Evolutionary conservation across 2,329 filamentous ascomycete genomes (phyloP).

Genomic region (Leptographium galeiforme): DNA sequence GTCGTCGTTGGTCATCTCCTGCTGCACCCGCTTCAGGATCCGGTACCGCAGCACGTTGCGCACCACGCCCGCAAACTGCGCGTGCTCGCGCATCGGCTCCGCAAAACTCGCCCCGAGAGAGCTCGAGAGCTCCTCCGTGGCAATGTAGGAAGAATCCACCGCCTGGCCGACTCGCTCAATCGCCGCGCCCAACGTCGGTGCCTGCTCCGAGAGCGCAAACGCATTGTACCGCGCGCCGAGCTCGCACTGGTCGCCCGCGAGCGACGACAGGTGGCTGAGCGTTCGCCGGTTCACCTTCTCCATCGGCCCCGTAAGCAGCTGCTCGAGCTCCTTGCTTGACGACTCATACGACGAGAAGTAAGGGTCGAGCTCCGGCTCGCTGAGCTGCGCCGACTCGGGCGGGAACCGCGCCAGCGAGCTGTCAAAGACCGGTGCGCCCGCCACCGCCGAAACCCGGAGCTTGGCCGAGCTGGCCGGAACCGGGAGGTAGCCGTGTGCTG

Average conservation of each 20-base stretch:
- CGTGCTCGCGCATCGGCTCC: constrained; percentile 94
- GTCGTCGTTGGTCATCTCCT: constrained; percentile 94
- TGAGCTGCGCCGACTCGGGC: constrained; percentile 59
- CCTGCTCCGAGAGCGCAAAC: constrained; percentile 88
- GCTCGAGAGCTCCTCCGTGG: constrained; percentile 78
- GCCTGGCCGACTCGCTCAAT: constrained; percentile 93
- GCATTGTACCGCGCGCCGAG: constrained; percentile 93
- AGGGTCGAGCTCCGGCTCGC: constrained; percentile 82
- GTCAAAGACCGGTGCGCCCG: not conserved
- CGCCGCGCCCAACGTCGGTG: constrained; percentile 73
- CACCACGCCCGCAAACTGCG: constrained; percentile 92
- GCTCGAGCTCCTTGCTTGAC: constrained; percentile 82
- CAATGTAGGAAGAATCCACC: constrained; percentile 89
- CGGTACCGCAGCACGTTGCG: constrained; percentile 78
- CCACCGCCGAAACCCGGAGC: constrained; percentile 46
- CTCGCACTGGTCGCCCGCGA: constrained; percentile 82
- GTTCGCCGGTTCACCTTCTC: constrained; percentile 92
- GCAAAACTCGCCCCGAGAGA: constrained; percentile 88
- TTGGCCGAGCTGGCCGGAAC: constrained; percentile 77
- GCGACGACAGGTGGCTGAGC: constrained; percentile 67
- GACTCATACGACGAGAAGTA: constrained; percentile 92
- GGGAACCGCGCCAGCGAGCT: constrained; percentile 52
- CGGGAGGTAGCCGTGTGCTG: constrained; percentile 77
- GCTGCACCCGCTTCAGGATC: constrained; percentile 86
- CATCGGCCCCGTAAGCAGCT: constrained; percentile 79